Conservation (phyloP, 345 rosid genomes). For the Moricandia arvensis region DNA sequence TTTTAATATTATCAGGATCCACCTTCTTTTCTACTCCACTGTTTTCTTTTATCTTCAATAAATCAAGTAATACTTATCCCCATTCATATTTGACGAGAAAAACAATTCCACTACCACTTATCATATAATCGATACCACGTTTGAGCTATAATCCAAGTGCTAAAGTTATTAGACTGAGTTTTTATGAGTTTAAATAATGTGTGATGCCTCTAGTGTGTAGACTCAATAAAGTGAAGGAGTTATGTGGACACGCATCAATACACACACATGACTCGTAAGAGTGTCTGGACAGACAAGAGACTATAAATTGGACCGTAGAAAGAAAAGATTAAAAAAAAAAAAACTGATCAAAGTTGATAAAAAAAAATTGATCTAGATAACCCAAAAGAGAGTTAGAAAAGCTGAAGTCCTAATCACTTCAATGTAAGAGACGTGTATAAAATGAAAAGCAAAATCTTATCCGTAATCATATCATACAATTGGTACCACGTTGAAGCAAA, state of each 20-base stretch:
- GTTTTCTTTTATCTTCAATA: not conserved
- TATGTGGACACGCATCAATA: not conserved
- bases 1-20: slow-evolving; percentile 7
- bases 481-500: not conserved
- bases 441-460: slow-evolving; percentile 5
- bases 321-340: not conserved
- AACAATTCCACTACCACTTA: not conserved
- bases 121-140: not conserved
- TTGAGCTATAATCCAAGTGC: not conserved
- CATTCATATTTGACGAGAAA: not conserved
- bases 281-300: slow-evolving; percentile 2
- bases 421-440: slow-evolving; percentile 10
- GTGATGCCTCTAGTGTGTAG: not conserved
- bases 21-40: slow-evolving; percentile 19
- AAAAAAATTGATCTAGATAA: not conserved
- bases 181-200: not conserved
- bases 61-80: not conserved
- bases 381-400: not conserved
- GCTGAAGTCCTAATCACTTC: slow-evolving; percentile 6
- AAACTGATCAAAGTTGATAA: no score
- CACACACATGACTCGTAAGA: slow-evolving; percentile 2
- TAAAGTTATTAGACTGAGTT: not conserved
- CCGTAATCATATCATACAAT: not conserved
- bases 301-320: not conserved
- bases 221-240: not conserved